Conservation (phyloP, 2,329 filamentous ascomycete genomes). For the Pseudopyrenochaeta lycopersici region DNA sequence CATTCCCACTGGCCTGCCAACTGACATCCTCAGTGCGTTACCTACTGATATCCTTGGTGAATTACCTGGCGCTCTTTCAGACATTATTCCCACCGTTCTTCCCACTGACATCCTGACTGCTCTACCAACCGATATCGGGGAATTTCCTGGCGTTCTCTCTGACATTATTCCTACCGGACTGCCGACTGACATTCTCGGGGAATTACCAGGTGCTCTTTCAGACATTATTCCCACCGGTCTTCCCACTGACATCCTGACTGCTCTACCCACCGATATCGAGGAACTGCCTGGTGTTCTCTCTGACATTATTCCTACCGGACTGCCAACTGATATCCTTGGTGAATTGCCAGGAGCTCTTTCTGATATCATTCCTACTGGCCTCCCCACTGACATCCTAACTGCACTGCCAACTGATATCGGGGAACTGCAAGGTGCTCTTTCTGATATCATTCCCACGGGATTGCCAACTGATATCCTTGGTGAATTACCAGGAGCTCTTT, state of each 20-base stretch:
- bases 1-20: background rate
- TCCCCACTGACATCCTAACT: background rate
- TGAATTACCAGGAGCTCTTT: background rate
- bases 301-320: background rate
- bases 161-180: background rate
- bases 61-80: background rate
- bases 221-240: background rate
- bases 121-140: background rate
- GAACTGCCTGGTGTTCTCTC: background rate
- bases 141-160: background rate
- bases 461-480: background rate
- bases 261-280: background rate
- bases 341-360: background rate
- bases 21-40: background rate
- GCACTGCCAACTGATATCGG: background rate
- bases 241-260: background rate
- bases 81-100: background rate
- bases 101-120: background rate
- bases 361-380: background rate
- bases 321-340: background rate
- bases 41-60: background rate
- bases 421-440: background rate
- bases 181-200: background rate
- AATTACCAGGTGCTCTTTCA: background rate
- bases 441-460: background rate